These are phyloP conservation scores for Daphne laureola DNA, from an alignment of 441 rosid genomes.

Conservation along the genomic window DNA sequence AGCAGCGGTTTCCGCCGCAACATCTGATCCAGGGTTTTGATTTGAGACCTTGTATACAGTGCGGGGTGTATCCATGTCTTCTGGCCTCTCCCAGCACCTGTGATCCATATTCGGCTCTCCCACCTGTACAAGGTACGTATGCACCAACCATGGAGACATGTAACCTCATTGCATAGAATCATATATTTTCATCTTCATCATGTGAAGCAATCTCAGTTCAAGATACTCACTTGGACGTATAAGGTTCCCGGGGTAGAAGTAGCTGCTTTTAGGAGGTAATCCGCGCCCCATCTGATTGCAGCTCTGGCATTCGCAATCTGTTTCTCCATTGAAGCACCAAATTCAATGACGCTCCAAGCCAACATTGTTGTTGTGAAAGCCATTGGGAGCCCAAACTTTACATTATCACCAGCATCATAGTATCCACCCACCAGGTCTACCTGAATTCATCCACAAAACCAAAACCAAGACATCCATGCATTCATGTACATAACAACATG, in stretches of 20 bases:
- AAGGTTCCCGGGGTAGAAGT: slow-evolving; percentile 48
- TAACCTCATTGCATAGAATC: background rate
- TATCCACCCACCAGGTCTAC: slow-evolving; percentile 68
- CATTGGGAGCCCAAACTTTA: slow-evolving; percentile 73
- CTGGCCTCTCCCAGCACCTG: slow-evolving; percentile 72
- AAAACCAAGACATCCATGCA: background rate
- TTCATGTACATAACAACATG: too few species aligned
- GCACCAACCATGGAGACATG: background rate
- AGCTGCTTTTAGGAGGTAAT: slow-evolving; percentile 58
- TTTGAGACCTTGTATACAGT: slow-evolving; percentile 50
- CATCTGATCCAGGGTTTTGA: slow-evolving; percentile 63
- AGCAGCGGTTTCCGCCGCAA: slow-evolving; percentile 68
- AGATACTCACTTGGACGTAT: slow-evolving; percentile 49
- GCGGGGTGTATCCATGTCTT: slow-evolving; percentile 71
- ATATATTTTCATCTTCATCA: background rate
- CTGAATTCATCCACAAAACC: slow-evolving; percentile 20
- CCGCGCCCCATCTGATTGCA: slow-evolving; percentile 63
- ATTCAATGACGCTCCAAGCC: slow-evolving; percentile 69
- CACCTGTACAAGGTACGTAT: slow-evolving; percentile 26
- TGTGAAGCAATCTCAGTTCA: too few species aligned
- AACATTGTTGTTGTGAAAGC: slow-evolving; percentile 65
- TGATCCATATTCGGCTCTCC: slow-evolving; percentile 68
- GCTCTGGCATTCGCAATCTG: slow-evolving; percentile 39
- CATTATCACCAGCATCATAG: slow-evolving; percentile 70
- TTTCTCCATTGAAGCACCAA: slow-evolving; percentile 41